phyloP scores from a whole-genome alignment of 129 eudicot species.

The Arctium lappa region DNA sequence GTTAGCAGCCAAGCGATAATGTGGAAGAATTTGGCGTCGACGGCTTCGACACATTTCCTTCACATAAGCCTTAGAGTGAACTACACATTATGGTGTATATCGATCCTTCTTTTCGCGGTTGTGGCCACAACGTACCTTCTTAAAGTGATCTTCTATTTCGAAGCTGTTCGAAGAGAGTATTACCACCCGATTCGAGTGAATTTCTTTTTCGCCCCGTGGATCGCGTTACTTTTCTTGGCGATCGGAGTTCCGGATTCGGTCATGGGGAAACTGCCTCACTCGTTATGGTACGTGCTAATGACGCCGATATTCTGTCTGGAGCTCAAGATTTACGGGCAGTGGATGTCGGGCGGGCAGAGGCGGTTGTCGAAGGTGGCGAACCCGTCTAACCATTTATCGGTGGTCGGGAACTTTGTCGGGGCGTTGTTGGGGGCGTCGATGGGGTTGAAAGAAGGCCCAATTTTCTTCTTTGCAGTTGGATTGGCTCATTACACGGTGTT shows the following conservation, averaged over 20 bases:
- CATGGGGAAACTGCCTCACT: slow-evolving; percentile 29
- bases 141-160: slow-evolving; percentile 77
- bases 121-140: slow-evolving; percentile 57
- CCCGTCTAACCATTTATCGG: slow-evolving; percentile 73
- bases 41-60: slow-evolving; percentile 62
- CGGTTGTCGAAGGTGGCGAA: slow-evolving; percentile 90
- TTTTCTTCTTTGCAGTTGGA: slow-evolving; percentile 89
- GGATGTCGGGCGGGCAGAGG: slow-evolving; percentile 97
- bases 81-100: slow-evolving; percentile 62
- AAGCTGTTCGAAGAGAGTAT: slow-evolving; percentile 91
- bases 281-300: slow-evolving; percentile 79
- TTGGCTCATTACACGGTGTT: slow-evolving; percentile 80
- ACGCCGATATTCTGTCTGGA: slow-evolving; percentile 64
- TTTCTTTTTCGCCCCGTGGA: slow-evolving; percentile 94
- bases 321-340: slow-evolving; percentile 89
- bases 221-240: slow-evolving; percentile 67
- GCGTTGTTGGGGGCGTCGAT: slow-evolving; percentile 78
- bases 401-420: slow-evolving; percentile 89
- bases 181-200: slow-evolving; percentile 85
- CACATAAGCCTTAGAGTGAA: slow-evolving; percentile 55
- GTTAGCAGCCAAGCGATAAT: slow-evolving; percentile 85
- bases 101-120: slow-evolving; percentile 43
- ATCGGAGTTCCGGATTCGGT: slow-evolving; percentile 68
- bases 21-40: slow-evolving; percentile 75
- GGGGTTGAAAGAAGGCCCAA: slow-evolving; percentile 94